Percentiles rank a stretch among this genome's conserved stretches.
Conservation (phyloP, 2,329 filamentous ascomycete species). For the Stagonosporopsis cucurbitacearum region DNA sequence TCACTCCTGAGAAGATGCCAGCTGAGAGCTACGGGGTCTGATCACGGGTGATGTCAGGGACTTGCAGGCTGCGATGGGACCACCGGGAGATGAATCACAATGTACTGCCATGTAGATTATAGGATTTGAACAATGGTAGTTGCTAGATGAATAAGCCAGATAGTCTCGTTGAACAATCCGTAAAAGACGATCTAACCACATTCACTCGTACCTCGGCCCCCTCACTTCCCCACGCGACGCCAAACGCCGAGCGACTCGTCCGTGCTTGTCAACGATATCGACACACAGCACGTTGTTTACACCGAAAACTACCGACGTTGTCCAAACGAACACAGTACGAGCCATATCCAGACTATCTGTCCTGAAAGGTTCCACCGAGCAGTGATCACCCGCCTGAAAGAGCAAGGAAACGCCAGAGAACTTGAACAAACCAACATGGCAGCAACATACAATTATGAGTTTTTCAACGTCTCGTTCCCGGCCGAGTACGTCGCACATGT, state of each 20-base stretch:
- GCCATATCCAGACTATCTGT: too few species aligned
- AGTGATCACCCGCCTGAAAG: conserved; percentile 1
- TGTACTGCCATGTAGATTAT: too few species aligned
- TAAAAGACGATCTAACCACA: conserved; percentile 10
- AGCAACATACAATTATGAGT: conserved; percentile 58
- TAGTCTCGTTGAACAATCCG: background rate
- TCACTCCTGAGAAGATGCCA: conserved; percentile 4
- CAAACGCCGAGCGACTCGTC: conserved; percentile 27
- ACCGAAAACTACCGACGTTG: background rate
- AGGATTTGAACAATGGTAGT: background rate
- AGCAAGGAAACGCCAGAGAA: conserved; percentile 10
- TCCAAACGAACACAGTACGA: background rate
- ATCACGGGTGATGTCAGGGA: background rate
- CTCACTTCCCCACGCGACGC: conserved; percentile 6
- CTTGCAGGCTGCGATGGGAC: background rate
- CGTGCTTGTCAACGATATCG: conserved; percentile 18
- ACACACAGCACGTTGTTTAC: background rate
- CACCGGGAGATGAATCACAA: too few species aligned
- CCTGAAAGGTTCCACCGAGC: background rate
- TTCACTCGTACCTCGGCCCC: conserved; percentile 20
- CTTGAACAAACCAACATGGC: conserved; percentile 28
- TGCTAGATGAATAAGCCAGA: background rate
- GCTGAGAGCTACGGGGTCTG: conserved; percentile 6
- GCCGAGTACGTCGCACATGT: conserved; percentile 81
- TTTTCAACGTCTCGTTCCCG: conserved; percentile 79